Evolutionary conservation across 331 rosid genomes (phyloP).

Genomic region (Rosa hybrid): DNA sequence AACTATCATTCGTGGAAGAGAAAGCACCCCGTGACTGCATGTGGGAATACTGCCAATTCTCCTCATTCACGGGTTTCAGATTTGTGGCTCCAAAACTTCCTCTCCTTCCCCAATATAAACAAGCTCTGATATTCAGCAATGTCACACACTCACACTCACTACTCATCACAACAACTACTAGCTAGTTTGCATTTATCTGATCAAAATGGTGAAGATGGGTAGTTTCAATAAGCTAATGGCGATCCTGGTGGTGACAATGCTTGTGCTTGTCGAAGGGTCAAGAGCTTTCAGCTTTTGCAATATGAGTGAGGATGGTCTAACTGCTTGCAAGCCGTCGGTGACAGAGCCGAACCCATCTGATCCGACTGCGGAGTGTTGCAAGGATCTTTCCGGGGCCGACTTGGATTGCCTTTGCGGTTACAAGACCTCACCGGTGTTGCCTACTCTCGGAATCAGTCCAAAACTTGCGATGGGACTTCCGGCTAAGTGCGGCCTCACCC

Average conservation of each 20-base stretch:
- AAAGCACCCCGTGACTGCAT: slow-evolving; percentile 2
- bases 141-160: neutral
- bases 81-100: slow-evolving; percentile 13
- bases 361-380: slow-evolving; percentile 53
- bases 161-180: neutral
- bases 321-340: slow-evolving; percentile 69
- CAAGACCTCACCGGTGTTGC: slow-evolving; percentile 47
- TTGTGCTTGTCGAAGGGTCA: slow-evolving; percentile 9
- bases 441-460: slow-evolving; percentile 63
- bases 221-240: slow-evolving; percentile 21
- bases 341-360: slow-evolving; percentile 52
- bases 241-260: slow-evolving; percentile 12
- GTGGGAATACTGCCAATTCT: slow-evolving; percentile 6
- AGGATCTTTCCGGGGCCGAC: slow-evolving; percentile 53
- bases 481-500: slow-evolving; percentile 36
- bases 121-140: neutral
- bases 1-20: neutral
- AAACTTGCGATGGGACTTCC: slow-evolving; percentile 64
- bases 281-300: slow-evolving; percentile 44
- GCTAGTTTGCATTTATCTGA: neutral
- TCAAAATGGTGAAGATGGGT: neutral
- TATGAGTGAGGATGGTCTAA: slow-evolving; percentile 42
- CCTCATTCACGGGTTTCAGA: neutral
- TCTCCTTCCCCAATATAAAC: slow-evolving; percentile 15
- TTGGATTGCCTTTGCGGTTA: slow-evolving; percentile 69